Conservation (phyloP, 306 rosid species). For the Lathyrus sativus region DNA sequence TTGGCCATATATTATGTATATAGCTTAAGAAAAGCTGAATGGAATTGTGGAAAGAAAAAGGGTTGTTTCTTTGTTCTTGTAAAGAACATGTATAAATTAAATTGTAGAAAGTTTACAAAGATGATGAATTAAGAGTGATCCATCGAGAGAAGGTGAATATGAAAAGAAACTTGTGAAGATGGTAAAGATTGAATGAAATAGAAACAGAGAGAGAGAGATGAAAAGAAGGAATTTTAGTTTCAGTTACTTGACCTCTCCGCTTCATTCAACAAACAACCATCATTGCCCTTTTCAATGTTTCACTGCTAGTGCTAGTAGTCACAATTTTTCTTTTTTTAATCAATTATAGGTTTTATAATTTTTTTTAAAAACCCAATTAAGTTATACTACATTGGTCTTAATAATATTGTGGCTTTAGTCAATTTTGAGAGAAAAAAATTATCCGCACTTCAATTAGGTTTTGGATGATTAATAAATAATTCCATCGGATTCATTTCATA, state of each 20-base stretch:
- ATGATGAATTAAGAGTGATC: slow-evolving; percentile 27
- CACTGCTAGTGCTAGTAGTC: slow-evolving; percentile 35
- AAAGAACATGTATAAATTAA: slow-evolving; percentile 9
- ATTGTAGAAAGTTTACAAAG: slow-evolving; percentile 11
- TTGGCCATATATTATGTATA: slow-evolving; percentile 50
- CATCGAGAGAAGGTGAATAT: slow-evolving; percentile 32
- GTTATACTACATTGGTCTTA: no score
- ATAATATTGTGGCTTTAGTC: no score
- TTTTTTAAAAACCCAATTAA: no score
- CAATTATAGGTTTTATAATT: no score
- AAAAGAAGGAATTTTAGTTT: not conserved
- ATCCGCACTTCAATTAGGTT: no score
- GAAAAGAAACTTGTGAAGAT: slow-evolving; percentile 14
- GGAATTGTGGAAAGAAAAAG: not conserved
- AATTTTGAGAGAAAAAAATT: no score
- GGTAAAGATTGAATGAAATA: slow-evolving; percentile 25
- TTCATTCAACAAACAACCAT: slow-evolving; percentile 46
- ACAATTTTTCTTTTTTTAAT: not conserved
- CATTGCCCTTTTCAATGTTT: slow-evolving; percentile 49
- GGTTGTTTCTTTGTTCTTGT: not conserved
- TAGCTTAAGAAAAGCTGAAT: slow-evolving; percentile 15
- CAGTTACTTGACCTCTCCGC: slow-evolving; percentile 46
- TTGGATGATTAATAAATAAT: no score
- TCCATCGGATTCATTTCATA: no score
- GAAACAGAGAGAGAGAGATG: slow-evolving; percentile 33